A percentile compares a stretch with the other conserved stretches of the same genome.
phyloP scores from a whole-genome alignment of 2,329 filamentous ascomycete species.

The Ceratocystis huliohia region DNA sequence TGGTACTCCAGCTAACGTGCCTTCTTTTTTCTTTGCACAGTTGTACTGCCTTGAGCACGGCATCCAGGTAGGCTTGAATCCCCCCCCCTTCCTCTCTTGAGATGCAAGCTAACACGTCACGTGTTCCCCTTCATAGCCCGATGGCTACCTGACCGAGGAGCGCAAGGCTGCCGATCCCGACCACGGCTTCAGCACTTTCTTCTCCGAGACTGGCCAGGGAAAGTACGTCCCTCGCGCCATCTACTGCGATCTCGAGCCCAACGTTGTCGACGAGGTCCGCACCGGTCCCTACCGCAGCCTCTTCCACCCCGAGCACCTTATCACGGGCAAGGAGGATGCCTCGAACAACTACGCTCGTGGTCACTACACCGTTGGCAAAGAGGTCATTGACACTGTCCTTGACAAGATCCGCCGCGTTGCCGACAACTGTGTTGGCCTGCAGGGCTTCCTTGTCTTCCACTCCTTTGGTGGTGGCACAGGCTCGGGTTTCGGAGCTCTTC shows the following conservation, averaged over 20 bases:
- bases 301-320: constrained; percentile 98
- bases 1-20: background rate
- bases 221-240: constrained; percentile 99
- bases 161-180: constrained; percentile 87
- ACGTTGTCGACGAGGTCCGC: constrained; percentile 98
- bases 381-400: constrained; percentile 94
- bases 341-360: constrained; percentile 99
- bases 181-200: constrained; percentile 99
- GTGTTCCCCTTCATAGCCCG: constrained; percentile 49
- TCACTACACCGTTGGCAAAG: constrained; percentile 99
- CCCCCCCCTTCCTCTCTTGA: background rate
- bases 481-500: constrained; percentile 92
- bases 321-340: constrained; percentile 99
- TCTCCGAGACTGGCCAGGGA: constrained; percentile 97
- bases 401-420: constrained; percentile 97
- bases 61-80: constrained; percentile 66
- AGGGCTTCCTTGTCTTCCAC: constrained; percentile 99
- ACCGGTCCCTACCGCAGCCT: constrained; percentile 91
- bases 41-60: constrained; percentile 99
- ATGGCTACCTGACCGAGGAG: constrained; percentile 97
- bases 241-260: constrained; percentile 99
- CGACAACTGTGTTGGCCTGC: constrained; percentile 94
- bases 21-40: constrained; percentile 36
- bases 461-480: constrained; percentile 98
- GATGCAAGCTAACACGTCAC: constrained; percentile 1